These are phyloP conservation scores for Penicillium sp. DNA, from an alignment of 2,329 filamentous ascomycete genomes.

Conservation along the genomic window DNA sequence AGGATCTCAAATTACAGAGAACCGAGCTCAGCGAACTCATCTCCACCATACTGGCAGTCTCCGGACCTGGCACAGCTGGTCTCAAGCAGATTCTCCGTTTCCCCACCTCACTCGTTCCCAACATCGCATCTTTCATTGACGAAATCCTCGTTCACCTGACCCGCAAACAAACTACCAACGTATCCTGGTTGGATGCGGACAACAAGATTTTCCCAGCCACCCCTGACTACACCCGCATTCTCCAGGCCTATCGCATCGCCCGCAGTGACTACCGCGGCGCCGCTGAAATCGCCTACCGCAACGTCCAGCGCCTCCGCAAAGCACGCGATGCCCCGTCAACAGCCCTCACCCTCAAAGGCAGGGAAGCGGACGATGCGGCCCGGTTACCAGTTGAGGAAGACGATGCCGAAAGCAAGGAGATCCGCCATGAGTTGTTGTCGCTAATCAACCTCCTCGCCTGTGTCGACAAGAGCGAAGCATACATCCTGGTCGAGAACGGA, in stretches of 20 bases:
- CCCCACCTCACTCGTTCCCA: constrained; percentile 62
- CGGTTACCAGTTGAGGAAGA: constrained; percentile 35
- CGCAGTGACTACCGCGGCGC: constrained; percentile 82
- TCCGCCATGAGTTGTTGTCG: constrained; percentile 72
- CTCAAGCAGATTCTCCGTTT: constrained; percentile 66
- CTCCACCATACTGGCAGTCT: constrained; percentile 42
- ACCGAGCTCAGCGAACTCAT: constrained; percentile 68
- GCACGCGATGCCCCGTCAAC: constrained; percentile 32
- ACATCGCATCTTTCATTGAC: constrained; percentile 75
- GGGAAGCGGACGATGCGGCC: constrained; percentile 27
- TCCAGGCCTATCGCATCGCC: constrained; percentile 86
- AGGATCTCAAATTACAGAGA: constrained; percentile 67
- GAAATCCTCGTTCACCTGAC: constrained; percentile 71
- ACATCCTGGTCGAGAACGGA: constrained; percentile 57
- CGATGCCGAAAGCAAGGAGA: constrained; percentile 51
- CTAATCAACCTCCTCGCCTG: constrained; percentile 91
- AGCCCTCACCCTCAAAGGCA: constrained; percentile 36
- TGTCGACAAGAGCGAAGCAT: constrained; percentile 76
- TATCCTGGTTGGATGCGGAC: constrained; percentile 37
- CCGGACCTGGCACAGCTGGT: constrained; percentile 38
- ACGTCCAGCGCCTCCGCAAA: constrained; percentile 51
- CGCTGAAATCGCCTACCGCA: constrained; percentile 55
- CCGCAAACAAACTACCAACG: constrained; percentile 64
- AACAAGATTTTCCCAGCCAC: constrained; percentile 33
- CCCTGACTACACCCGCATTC: constrained; percentile 78